Base-by-base conservation (phyloP, 805 yeast species). In the Maudiozyma saulgeensis region DNA sequence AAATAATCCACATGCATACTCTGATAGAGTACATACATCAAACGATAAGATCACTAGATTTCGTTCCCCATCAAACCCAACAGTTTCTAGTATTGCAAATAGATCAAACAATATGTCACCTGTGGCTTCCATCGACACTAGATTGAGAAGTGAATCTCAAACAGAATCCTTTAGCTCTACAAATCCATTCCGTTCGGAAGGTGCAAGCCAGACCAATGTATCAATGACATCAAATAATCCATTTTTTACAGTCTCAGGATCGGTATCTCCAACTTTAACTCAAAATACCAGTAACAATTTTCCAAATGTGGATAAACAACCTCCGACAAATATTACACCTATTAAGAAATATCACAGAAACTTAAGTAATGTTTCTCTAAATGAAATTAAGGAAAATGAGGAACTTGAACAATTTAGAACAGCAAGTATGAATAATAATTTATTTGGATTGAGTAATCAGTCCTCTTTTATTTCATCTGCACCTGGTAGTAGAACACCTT, bases 351-450 rank as follows among this genome's bases (percentile, higher is more conserved):
- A 40, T 40, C 44, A 38, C 19, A 56, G 51, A 26, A 57, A 54
- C 44, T 25, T 51, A 38, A 65, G 62, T 49, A 64, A 58, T 43
- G 51, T 54, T 1, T 68, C 73, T 1, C 52, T 68, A 31, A 61
- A 61, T 46, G 64, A 66, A 41, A 70, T 68, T 16, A 57, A 60
- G 18, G 72, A 68, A 52, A 67, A 69, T 50, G 66, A 58, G 43
- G 62, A 57, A 49, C 53, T 60, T 1, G 54, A 50, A 31, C 59
- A 59, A 45, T 54, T 53, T 44, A 48, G 49, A 37, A 47, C 40
- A 11, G 48, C 45, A 11, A 41, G 13, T 23, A 26, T 39, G 26
- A 39, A 40, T 16, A 5, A 16, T 7, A 38, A 16, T 7, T 12
- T 11, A 3, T 13, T 6, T 40, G 13, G 23, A 16, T 21, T 19